These are phyloP conservation scores for Rhizophagus sp. DNA, from an alignment of 192 early-diverging fungal genomes.

Conservation along the genomic window DNA sequence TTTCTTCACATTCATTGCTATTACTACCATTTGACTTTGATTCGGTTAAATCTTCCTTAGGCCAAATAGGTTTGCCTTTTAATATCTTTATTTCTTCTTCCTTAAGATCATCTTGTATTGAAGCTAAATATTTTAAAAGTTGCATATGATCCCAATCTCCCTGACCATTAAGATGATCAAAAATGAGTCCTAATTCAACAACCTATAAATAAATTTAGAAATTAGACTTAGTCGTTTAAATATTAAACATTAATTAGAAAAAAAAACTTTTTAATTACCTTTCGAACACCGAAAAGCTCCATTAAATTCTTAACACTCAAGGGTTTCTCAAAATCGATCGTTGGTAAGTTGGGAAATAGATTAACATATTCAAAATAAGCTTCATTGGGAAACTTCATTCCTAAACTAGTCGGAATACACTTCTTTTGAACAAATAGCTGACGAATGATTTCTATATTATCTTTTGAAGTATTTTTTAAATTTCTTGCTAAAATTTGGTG, in stretches of 20 bases:
- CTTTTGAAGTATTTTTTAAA: constrained; percentile 37
- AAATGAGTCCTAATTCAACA: constrained; percentile 82
- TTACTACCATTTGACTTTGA: neutral
- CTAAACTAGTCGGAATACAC: constrained; percentile 73
- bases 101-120: constrained; percentile 54
- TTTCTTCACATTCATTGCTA: too few species aligned
- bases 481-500: constrained; percentile 56
- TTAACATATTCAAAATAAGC: constrained; percentile 80
- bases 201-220: constrained; percentile 40
- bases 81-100: constrained; percentile 61
- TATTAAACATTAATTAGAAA: neutral
- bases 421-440: constrained; percentile 41
- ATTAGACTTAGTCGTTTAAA: neutral
- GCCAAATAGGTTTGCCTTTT: constrained; percentile 65
- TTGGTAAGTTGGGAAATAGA: constrained; percentile 81
- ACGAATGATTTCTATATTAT: constrained; percentile 35
- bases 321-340: constrained; percentile 53
- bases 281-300: constrained; percentile 73
- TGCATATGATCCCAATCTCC: constrained; percentile 84
- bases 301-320: constrained; percentile 58
- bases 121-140: constrained; percentile 78
- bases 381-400: constrained; percentile 66
- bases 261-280: constrained; percentile 39
- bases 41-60: constrained; percentile 50
- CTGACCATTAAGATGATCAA: constrained; percentile 69